Percentiles rank a stretch among this genome's conserved stretches.
phyloP scores from a whole-genome alignment of 2,329 filamentous ascomycete species.

The Cladophialophora yegresii region DNA sequence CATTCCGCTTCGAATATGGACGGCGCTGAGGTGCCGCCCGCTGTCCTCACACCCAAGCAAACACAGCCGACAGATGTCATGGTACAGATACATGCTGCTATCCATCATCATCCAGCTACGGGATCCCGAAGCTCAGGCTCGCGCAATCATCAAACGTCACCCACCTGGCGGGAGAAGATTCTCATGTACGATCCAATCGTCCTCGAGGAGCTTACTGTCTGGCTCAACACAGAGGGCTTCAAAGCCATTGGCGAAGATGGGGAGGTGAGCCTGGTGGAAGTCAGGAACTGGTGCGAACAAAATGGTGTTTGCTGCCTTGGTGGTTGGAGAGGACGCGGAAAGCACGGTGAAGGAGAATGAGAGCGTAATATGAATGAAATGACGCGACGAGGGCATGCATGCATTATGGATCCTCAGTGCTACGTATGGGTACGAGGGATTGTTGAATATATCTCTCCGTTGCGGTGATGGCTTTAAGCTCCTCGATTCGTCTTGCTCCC shows the following conservation, averaged over 20 bases:
- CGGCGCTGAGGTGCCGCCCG: background rate
- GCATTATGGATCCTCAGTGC: background rate
- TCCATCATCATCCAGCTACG: slow-evolving; percentile 16
- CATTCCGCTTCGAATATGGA: background rate
- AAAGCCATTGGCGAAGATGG: slow-evolving; percentile 64
- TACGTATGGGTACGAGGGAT: background rate
- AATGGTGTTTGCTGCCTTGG: slow-evolving; percentile 82
- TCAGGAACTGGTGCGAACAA: slow-evolving; percentile 87
- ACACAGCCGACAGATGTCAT: slow-evolving; percentile 22
- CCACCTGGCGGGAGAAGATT: slow-evolving; percentile 88
- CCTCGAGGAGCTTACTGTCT: slow-evolving; percentile 78
- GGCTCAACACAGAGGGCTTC: slow-evolving; percentile 75
- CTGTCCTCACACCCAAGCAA: slow-evolving; percentile 14
- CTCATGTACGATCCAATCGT: slow-evolving; percentile 89
- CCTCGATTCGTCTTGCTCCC: too few relatives aligned
- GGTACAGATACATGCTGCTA: slow-evolving; percentile 27
- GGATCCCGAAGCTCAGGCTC: background rate
- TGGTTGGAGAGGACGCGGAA: slow-evolving; percentile 32
- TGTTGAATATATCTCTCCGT: too few relatives aligned
- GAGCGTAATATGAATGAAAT: background rate
- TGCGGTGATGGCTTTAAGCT: too few relatives aligned
- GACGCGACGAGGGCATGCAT: background rate
- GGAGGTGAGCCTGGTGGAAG: slow-evolving; percentile 64
- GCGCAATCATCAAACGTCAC: slow-evolving; percentile 47
- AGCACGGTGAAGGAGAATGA: slow-evolving; percentile 3